Base-by-base conservation (phyloP, 805 yeast genomes). In the Hermanozyma aechmeae region DNA sequence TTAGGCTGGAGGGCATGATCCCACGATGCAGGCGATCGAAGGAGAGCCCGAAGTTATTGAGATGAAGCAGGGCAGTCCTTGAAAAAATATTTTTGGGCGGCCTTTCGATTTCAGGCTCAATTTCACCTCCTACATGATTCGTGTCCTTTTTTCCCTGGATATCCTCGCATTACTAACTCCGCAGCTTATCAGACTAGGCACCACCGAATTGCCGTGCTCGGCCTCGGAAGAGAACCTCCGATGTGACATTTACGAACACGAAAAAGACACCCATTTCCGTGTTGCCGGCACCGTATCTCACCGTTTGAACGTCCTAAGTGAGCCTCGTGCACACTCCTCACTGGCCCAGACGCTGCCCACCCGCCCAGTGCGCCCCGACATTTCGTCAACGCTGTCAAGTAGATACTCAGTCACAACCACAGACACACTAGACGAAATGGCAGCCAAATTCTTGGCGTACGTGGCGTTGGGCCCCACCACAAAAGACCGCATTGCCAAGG, bases 201-300 rank as follows among this genome's bases (percentile, higher is more conserved):
- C n/a, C n/a, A n/a, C 48, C 27, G 35, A 40, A 16, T 57, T 45
- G 25, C 65, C 66, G 9, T 61, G 65, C 34, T 33, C 47, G 13
- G 43, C 43, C 16, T 38, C 51, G 13, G 54, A 53, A 12, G 68
- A 61, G 32, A 51, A 48, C 24, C 51, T 56, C 31, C 57, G 57
- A 26, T 50, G 58, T 15, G 62, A 57, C 33, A 35, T 61, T 5
- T 61, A 58, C 40, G n/a, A n/a, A n/a, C n/a, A n/a, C n/a, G n/a
- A n/a, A n/a, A n/a, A n/a, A n/a, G n/a, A n/a, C n/a, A n/a, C n/a
- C n/a, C n/a, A n/a, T n/a, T n/a, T n/a, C n/a, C n/a, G n/a, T n/a
- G n/a, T 46, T 35, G 34, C 52, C 9, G 67, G 67, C 13, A 42
- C 59, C 25, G 49, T 61, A 24, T 29, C 45, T 22, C 42, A 45